Evolutionary conservation across 371 early-diverging fungal species (phyloP).

Genomic region (Dichotomocladium elegans): DNA sequence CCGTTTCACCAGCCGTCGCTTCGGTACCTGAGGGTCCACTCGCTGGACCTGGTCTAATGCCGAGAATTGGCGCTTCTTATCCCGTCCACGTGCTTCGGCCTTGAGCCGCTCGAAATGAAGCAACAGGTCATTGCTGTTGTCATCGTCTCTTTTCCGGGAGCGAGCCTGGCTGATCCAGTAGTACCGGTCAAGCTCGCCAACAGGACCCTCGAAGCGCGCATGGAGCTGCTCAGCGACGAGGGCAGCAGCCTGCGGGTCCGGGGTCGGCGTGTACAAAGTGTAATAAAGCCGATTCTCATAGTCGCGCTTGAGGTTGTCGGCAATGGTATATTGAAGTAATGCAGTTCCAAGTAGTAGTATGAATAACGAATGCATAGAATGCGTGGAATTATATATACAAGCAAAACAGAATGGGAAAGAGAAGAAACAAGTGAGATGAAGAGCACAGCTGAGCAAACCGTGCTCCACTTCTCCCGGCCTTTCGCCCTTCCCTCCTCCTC

Average conservation of each 20-base stretch:
- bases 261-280: slow-evolving; percentile 40
- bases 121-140: slow-evolving; percentile 11
- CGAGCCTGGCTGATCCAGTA: slow-evolving; percentile 54
- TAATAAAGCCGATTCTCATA: slow-evolving; percentile 44
- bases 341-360: background rate
- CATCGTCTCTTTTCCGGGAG: slow-evolving; percentile 9
- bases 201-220: slow-evolving; percentile 57
- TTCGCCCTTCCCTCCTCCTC: no score
- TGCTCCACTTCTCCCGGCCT: no score
- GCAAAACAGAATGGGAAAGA: background rate
- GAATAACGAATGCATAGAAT: background rate
- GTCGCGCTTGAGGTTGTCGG: slow-evolving; percentile 16
- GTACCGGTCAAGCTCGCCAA: slow-evolving; percentile 64
- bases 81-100: background rate
- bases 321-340: background rate
- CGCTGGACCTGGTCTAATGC: slow-evolving; percentile 16
- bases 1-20: slow-evolving; percentile 27
- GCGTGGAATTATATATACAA: background rate
- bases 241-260: slow-evolving; percentile 21
- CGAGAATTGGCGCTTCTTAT: slow-evolving; percentile 9
- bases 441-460: no score
- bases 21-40: slow-evolving; percentile 30
- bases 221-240: slow-evolving; percentile 40
- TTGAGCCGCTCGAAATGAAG: slow-evolving; percentile 10
- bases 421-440: background rate